A percentile compares a stretch with the other conserved stretches of the same genome.
phyloP scores from a whole-genome alignment of 441 rosid species.

The Pelargonium myrrhifolium region DNA sequence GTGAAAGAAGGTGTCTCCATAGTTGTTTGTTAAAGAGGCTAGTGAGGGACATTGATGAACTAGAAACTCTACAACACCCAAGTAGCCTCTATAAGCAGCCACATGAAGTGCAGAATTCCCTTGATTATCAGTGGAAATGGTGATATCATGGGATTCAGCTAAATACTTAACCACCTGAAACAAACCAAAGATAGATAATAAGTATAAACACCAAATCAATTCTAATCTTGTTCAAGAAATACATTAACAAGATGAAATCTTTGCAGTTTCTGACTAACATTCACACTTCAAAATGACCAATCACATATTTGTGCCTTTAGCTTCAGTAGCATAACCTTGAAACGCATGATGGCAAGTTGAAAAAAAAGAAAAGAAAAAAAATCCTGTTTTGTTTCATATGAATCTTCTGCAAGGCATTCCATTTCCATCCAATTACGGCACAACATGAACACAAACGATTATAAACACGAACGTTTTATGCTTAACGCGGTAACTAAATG shows the following conservation, averaged over 20 bases:
- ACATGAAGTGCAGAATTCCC: slow-evolving; percentile 82
- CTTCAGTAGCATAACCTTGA: too few species aligned
- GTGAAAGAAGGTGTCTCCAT: slow-evolving; percentile 82
- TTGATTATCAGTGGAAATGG: slow-evolving; percentile 43
- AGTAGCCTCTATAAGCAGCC: slow-evolving; percentile 72
- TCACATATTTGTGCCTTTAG: too few species aligned
- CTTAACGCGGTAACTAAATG: too few species aligned
- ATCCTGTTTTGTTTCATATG: too few species aligned
- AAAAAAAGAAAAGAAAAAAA: too few species aligned
- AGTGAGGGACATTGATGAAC: slow-evolving; percentile 41
- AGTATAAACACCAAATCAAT: neutral
- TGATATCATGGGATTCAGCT: slow-evolving; percentile 39
- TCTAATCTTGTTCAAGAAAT: neutral
- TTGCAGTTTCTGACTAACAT: neutral
- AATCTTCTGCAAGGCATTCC: too few species aligned
- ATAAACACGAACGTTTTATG: too few species aligned
- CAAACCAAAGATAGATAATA: neutral
- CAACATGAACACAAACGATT: too few species aligned
- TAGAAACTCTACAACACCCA: slow-evolving; percentile 46
- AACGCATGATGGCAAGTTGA: too few species aligned
- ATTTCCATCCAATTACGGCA: too few species aligned
- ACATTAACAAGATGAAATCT: neutral
- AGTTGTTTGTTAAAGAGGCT: slow-evolving; percentile 34
- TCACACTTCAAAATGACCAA: too few species aligned
- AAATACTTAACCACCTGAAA: slow-evolving; percentile 70